These are phyloP conservation scores for Neocucurbitaria cava DNA, from an alignment of 2,329 filamentous ascomycete species.

Conservation along the genomic window DNA sequence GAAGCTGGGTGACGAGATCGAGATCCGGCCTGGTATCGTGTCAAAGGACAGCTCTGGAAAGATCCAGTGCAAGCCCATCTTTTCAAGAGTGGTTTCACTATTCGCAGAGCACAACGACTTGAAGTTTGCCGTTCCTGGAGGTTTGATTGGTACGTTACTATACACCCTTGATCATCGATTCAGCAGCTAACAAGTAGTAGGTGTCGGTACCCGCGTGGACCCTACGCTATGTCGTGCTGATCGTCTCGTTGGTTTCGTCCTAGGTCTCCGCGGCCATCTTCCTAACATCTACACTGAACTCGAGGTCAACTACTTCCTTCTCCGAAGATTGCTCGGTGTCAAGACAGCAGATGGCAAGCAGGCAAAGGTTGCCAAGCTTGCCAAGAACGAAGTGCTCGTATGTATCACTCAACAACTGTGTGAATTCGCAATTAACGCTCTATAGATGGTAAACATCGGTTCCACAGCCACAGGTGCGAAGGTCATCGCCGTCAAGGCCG, in stretches of 20 bases:
- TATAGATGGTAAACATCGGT: slow-evolving; percentile 94
- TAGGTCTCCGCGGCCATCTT: slow-evolving; percentile 90
- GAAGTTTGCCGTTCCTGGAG: slow-evolving; percentile 97
- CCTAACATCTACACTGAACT: slow-evolving; percentile 98
- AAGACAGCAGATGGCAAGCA: slow-evolving; percentile 98
- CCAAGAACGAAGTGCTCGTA: slow-evolving; percentile 93
- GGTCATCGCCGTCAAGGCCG: slow-evolving; percentile 95
- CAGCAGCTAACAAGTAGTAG: slow-evolving; percentile 32
- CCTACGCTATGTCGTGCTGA: slow-evolving; percentile 98
- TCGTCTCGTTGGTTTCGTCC: slow-evolving; percentile 96
- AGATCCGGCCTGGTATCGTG: slow-evolving; percentile 98
- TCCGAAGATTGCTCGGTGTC: slow-evolving; percentile 92
- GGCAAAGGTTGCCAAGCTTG: slow-evolving; percentile 96
- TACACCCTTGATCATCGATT: neutral
- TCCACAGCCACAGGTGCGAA: slow-evolving; percentile 97
- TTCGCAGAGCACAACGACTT: slow-evolving; percentile 98
- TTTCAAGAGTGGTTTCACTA: slow-evolving; percentile 90
- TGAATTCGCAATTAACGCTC: slow-evolving; percentile 16
- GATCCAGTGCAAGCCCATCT: slow-evolving; percentile 96
- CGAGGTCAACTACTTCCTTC: slow-evolving; percentile 97
- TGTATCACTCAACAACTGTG: neutral
- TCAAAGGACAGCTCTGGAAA: slow-evolving; percentile 92
- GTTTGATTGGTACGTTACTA: slow-evolving; percentile 72
- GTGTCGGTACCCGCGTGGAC: slow-evolving; percentile 97
- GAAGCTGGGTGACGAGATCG: slow-evolving; percentile 97